phyloP scores from a whole-genome alignment of 306 rosid species.

The Begonia masoniana region DNA sequence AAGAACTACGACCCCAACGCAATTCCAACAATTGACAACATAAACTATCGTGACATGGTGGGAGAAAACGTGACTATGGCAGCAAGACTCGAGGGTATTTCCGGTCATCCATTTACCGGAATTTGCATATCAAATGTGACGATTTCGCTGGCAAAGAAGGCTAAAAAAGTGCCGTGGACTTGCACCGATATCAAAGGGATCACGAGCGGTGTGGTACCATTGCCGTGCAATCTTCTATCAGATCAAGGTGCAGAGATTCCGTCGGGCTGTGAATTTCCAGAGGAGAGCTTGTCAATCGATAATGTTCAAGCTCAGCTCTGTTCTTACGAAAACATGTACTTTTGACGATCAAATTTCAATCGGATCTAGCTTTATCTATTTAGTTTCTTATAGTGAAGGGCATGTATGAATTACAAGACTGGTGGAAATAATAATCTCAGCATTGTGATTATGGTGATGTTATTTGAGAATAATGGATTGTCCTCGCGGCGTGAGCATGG shows the following conservation, averaged over 20 bases:
- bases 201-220: conserved; percentile 45
- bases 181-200: conserved; percentile 54
- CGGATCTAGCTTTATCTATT: no score
- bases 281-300: conserved; percentile 34
- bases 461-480: no score
- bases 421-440: no score
- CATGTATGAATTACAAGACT: no score
- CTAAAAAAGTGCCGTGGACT: conserved; percentile 54
- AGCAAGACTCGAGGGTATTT: conserved; percentile 50
- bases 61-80: conserved; percentile 65
- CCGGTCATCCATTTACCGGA: conserved; percentile 47
- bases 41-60: conserved; percentile 45
- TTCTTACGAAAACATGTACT: conserved; percentile 23
- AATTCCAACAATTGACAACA: conserved; percentile 36
- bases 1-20: conserved; percentile 47
- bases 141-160: conserved; percentile 33
- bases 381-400: no score
- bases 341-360: conserved; percentile 3
- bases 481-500: no score
- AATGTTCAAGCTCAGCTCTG: conserved; percentile 35
- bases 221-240: conserved; percentile 39
- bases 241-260: conserved; percentile 30
- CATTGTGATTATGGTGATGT: no score
- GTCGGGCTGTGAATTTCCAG: conserved; percentile 38
- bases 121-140: conserved; percentile 70